A percentile compares a stretch with the other conserved stretches of the same genome.
Evolutionary conservation across 2,329 filamentous ascomycete species (phyloP).

Genomic region (Epichloe aotearoae): DNA sequence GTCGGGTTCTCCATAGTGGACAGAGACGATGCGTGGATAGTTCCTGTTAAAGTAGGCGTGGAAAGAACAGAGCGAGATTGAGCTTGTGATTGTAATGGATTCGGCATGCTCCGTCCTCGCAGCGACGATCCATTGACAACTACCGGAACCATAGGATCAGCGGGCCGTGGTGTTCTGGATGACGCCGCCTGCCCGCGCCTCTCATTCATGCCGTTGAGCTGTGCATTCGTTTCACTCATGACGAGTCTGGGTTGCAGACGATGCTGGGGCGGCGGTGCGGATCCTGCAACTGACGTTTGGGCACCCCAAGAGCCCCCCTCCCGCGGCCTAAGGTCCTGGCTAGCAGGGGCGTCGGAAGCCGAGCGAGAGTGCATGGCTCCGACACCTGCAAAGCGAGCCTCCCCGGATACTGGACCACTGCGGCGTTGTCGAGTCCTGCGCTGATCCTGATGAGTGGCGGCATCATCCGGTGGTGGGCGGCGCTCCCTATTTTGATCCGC

Average conservation of each 20-base stretch:
- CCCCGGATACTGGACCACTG: conserved; percentile 5
- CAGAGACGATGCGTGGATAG: not conserved
- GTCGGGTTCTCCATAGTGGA: not conserved
- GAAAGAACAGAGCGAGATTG: not conserved
- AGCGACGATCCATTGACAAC: conserved; percentile 3
- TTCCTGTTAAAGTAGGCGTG: not conserved
- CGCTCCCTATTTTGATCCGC: conserved; percentile 9
- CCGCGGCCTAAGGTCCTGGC: not conserved
- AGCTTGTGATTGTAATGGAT: not conserved
- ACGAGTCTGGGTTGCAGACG: not conserved
- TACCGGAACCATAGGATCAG: not conserved
- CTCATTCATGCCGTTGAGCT: not conserved
- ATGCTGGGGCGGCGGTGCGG: not conserved
- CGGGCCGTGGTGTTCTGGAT: not conserved
- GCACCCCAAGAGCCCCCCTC: not conserved
- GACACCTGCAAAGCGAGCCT: not conserved
- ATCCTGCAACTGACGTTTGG: not conserved
- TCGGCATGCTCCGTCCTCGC: conserved; percentile 1
- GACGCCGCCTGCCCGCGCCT: not conserved
- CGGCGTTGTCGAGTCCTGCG: conserved; percentile 18
- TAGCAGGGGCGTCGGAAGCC: not conserved
- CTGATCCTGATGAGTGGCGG: conserved; percentile 13
- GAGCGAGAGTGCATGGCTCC: not conserved
- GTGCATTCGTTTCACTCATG: not conserved
- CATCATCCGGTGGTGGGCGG: conserved; percentile 17